These are phyloP conservation scores for Ulvella scutata DNA, from an alignment of 139 green algal species.

Conservation along the genomic window DNA sequence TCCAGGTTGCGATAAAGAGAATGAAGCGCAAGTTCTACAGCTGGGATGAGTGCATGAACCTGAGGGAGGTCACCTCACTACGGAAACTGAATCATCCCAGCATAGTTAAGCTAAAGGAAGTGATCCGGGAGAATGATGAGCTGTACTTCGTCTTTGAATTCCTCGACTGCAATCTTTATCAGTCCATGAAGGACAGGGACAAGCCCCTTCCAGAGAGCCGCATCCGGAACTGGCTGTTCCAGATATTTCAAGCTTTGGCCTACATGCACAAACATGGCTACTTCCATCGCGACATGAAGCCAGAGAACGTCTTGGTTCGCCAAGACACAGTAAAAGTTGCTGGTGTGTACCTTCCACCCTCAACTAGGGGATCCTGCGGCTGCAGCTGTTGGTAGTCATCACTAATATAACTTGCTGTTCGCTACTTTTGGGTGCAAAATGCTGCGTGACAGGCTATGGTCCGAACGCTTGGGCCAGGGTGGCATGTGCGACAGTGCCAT, in stretches of 20 bases:
- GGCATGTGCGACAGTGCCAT: too few species aligned
- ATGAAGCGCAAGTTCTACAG: slow-evolving; percentile 96
- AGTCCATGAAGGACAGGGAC: slow-evolving; percentile 81
- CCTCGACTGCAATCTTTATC: slow-evolving; percentile 90
- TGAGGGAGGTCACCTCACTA: slow-evolving; percentile 74
- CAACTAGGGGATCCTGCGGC: too few species aligned
- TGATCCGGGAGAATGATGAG: slow-evolving; percentile 90
- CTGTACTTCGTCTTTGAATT: slow-evolving; percentile 96
- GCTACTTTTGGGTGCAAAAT: too few species aligned
- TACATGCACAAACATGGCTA: slow-evolving; percentile 92
- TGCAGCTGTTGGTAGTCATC: too few species aligned
- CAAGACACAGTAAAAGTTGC: slow-evolving; percentile 62
- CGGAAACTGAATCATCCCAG: slow-evolving; percentile 84
- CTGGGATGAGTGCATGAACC: slow-evolving; percentile 91
- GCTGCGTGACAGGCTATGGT: too few species aligned
- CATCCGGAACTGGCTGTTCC: slow-evolving; percentile 69
- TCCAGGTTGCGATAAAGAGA: slow-evolving; percentile 90
- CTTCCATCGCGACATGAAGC: slow-evolving; percentile 95
- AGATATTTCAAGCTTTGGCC: slow-evolving; percentile 79
- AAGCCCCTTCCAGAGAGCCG: slow-evolving; percentile 62
- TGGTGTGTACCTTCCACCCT: too few species aligned
- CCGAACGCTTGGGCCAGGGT: too few species aligned
- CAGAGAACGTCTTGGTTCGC: slow-evolving; percentile 84
- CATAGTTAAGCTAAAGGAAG: slow-evolving; percentile 92
- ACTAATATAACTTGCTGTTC: too few species aligned